phyloP scores from a whole-genome alignment of 1,284 basidiomycete genomes.

The Pisolithus thermaeus region DNA sequence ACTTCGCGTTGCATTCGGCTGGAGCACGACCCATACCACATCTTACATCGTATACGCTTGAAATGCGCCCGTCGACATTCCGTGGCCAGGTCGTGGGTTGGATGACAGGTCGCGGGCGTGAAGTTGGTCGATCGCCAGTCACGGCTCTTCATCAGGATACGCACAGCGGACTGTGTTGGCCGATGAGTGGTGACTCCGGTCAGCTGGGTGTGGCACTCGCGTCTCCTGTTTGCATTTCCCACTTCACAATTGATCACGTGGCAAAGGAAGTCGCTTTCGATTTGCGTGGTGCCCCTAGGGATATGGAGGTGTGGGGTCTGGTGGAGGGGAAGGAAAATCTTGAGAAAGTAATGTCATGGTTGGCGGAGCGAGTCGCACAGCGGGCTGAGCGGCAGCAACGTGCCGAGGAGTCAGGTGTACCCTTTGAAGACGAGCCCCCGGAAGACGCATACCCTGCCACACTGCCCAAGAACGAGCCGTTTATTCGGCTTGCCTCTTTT shows the following conservation, averaged over 20 bases:
- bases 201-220: slow-evolving; percentile 80
- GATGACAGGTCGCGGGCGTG: slow-evolving; percentile 55
- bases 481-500: slow-evolving; percentile 74
- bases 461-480: slow-evolving; percentile 50
- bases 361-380: slow-evolving; percentile 34
- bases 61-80: slow-evolving; percentile 49
- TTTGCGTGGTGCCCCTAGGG: slow-evolving; percentile 72
- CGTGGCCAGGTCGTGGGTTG: slow-evolving; percentile 43
- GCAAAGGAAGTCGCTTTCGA: slow-evolving; percentile 75
- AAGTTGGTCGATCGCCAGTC: slow-evolving; percentile 75
- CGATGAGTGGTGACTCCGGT: slow-evolving; percentile 74
- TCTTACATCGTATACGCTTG: slow-evolving; percentile 74
- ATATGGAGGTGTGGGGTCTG: slow-evolving; percentile 87
- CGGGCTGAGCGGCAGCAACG: slow-evolving; percentile 29
- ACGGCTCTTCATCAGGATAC: slow-evolving; percentile 81
- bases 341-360: slow-evolving; percentile 50
- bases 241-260: slow-evolving; percentile 87
- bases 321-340: slow-evolving; percentile 73
- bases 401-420: slow-evolving; percentile 34
- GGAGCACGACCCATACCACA: slow-evolving; percentile 80
- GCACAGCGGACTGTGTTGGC: slow-evolving; percentile 88
- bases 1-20: slow-evolving; percentile 82
- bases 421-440: slow-evolving; percentile 29
- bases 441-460: slow-evolving; percentile 43
- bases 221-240: slow-evolving; percentile 61